Conservation (phyloP, 805 yeast genomes). For the Yarrowia porcina region DNA sequence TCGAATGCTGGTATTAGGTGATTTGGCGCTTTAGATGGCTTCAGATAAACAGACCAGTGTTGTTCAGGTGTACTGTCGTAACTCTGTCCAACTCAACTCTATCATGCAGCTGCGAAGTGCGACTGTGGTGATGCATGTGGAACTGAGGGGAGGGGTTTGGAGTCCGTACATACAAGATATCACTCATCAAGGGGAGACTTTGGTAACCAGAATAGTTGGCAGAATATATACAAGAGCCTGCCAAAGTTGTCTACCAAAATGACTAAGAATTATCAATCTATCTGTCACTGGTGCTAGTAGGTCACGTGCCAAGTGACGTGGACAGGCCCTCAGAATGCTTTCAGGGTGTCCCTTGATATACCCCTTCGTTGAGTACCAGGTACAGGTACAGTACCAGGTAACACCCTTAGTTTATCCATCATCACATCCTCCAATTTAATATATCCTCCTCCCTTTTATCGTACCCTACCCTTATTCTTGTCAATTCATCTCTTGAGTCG, state of each 20-base stretch:
- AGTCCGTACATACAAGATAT: not conserved
- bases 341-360: too few relatives aligned
- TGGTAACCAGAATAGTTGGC: too few relatives aligned
- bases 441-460: not conserved
- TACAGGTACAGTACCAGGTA: too few relatives aligned
- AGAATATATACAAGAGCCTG: too few relatives aligned
- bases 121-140: conserved; percentile 3
- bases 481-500: not conserved
- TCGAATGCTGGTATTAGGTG: not conserved
- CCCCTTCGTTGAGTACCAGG: too few relatives aligned
- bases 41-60: not conserved
- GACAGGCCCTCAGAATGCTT: not conserved
- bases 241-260: not conserved
- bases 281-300: not conserved
- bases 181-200: too few relatives aligned
- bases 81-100: not conserved
- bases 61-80: not conserved
- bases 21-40: not conserved
- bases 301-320: conserved; percentile 3
- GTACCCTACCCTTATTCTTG: not conserved
- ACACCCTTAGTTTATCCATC: not conserved
- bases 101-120: conserved; percentile 19
- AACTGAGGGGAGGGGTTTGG: not conserved
- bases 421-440: not conserved
- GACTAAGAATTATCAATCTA: not conserved